Percentiles rank a stretch among this genome's conserved stretches.
These are phyloP conservation scores for Sequoia sempervirens DNA, from an alignment of 75 land plant species.

Conservation along the genomic window DNA sequence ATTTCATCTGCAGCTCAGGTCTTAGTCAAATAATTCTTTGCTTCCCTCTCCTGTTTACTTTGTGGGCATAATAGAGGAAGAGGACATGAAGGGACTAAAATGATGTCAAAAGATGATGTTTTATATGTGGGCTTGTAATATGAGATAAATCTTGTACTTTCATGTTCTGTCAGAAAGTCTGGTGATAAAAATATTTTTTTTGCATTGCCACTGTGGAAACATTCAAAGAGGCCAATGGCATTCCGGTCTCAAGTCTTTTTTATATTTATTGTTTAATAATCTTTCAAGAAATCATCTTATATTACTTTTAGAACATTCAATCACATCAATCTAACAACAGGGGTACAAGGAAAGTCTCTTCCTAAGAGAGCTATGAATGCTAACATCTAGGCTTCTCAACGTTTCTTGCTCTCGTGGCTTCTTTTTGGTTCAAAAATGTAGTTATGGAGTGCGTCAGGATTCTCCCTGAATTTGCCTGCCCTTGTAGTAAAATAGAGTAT, in stretches of 20 bases:
- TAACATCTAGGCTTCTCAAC: background rate
- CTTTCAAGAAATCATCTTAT: background rate
- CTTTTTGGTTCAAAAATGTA: background rate
- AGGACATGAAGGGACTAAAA: background rate
- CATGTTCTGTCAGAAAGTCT: background rate
- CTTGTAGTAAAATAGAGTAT: background rate
- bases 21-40: background rate
- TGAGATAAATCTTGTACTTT: background rate
- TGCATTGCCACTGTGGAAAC: background rate
- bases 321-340: background rate
- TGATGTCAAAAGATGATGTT: background rate
- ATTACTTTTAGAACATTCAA: background rate
- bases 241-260: background rate
- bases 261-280: background rate
- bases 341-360: background rate
- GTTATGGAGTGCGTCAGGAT: background rate
- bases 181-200: background rate
- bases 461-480: background rate
- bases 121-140: background rate
- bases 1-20: background rate
- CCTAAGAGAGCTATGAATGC: background rate
- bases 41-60: background rate
- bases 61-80: background rate
- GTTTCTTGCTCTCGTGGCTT: background rate
- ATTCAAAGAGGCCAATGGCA: background rate